Conservation (phyloP, 108 stramenopile species). For the Skeletonema costatum region DNA sequence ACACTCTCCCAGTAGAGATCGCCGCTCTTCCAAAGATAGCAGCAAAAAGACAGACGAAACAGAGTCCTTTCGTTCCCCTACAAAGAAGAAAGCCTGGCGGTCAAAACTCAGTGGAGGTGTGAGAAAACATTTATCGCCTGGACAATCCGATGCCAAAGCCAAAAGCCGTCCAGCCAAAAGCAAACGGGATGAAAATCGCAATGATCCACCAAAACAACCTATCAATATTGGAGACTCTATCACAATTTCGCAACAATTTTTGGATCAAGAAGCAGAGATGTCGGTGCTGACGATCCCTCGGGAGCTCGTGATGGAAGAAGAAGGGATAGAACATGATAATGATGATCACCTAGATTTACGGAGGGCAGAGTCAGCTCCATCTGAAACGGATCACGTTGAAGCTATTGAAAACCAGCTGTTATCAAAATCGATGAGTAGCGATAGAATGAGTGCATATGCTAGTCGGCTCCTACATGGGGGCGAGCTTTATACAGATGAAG, state of each 20-base stretch:
- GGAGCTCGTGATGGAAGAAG: conserved; percentile 21
- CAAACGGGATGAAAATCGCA: not conserved
- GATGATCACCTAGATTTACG: not conserved
- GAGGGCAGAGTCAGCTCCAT: not conserved
- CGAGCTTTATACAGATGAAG: conserved; percentile 1
- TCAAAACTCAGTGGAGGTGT: conserved; percentile 22
- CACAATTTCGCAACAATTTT: conserved; percentile 28
- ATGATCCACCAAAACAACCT: not conserved
- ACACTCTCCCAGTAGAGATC: not conserved
- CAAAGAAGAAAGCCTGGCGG: conserved; percentile 14
- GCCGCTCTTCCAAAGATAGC: not conserved
- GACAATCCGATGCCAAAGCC: not conserved
- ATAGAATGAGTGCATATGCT: conserved; percentile 27
- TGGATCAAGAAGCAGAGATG: conserved; percentile 20
- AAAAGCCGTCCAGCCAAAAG: not conserved
- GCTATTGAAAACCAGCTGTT: not conserved
- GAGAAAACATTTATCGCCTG: conserved; percentile 21
- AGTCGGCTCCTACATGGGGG: conserved; percentile 14
- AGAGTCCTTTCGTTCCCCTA: not conserved
- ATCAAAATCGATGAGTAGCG: not conserved
- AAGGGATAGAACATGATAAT: not conserved
- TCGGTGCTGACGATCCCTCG: conserved; percentile 31
- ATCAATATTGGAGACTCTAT: conserved; percentile 38
- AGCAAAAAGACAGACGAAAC: not conserved
- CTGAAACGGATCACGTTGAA: not conserved